Evolutionary conservation across 73 alveolate genomes (phyloP).

Genomic region (Paraurostyla sp.): DNA sequence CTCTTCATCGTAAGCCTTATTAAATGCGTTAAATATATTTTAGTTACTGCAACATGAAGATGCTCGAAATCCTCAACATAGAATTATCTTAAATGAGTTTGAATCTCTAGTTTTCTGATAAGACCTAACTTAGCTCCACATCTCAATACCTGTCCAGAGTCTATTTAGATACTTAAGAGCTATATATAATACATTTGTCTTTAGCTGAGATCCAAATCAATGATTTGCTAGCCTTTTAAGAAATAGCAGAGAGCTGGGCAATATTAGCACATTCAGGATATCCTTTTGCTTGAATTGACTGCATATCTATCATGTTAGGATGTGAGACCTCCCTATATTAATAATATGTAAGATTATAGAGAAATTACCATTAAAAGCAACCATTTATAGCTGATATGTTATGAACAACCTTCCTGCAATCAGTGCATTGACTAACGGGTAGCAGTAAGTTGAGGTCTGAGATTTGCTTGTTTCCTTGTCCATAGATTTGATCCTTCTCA

Average conservation of each 20-base stretch:
- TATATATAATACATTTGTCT: conserved; percentile 15
- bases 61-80: conserved; percentile 82
- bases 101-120: conserved; percentile 63
- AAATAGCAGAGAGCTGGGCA: conserved; percentile 42
- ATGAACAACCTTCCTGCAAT: conserved; percentile 54
- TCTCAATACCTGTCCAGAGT: conserved; percentile 66
- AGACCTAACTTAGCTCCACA: conserved; percentile 67
- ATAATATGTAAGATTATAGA: no score
- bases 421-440: conserved; percentile 55
- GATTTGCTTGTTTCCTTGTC: conserved; percentile 32
- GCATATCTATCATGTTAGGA: conserved; percentile 57
- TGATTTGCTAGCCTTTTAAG: conserved; percentile 50
- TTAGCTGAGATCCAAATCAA: conserved; percentile 73
- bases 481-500: conserved; percentile 12
- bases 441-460: conserved; percentile 54
- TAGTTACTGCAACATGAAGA: conserved; percentile 81
- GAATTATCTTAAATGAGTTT: conserved; percentile 75
- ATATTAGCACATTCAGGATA: conserved; percentile 56
- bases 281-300: conserved; percentile 14
- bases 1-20: conserved; percentile 83
- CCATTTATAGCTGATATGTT: conserved; percentile 73
- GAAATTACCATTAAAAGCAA: conserved; percentile 69
- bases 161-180: neutral
- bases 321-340: conserved; percentile 67
- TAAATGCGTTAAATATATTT: neutral